Conservation (phyloP, 2,329 filamentous ascomycete genomes). For the Catunica adiposa region DNA sequence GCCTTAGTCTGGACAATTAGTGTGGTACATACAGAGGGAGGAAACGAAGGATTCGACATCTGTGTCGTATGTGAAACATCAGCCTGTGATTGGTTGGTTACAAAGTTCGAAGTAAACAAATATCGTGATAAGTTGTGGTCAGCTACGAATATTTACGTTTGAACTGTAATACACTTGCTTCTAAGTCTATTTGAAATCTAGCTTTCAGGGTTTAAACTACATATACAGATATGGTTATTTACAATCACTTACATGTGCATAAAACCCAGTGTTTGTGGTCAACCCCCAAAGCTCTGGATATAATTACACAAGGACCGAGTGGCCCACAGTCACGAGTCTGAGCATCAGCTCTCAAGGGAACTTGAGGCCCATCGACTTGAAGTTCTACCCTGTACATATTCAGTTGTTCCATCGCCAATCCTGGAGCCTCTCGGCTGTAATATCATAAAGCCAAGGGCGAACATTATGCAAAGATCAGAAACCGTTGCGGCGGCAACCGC, state of each 20-base stretch:
- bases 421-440: neutral
- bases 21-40: neutral
- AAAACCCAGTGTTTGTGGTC: neutral
- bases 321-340: neutral
- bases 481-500: neutral
- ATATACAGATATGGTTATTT: neutral
- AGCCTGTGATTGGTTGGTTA: neutral
- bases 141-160: neutral
- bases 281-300: neutral
- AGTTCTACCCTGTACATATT: neutral
- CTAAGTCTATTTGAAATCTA: neutral
- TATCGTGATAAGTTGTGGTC: neutral
- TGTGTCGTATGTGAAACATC: neutral
- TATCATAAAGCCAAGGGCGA: neutral
- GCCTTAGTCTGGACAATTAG: neutral
- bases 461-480: neutral
- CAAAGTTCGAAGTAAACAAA: neutral
- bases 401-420: neutral
- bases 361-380: neutral
- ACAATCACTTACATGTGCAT: neutral
- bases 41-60: neutral
- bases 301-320: neutral
- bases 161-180: neutral
- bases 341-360: neutral
- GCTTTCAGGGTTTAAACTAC: neutral